A percentile compares a stretch with the other conserved stretches of the same genome.
phyloP scores from a whole-genome alignment of 495 filamentous ascomycete genomes.

The Penicillium coffeae region DNA sequence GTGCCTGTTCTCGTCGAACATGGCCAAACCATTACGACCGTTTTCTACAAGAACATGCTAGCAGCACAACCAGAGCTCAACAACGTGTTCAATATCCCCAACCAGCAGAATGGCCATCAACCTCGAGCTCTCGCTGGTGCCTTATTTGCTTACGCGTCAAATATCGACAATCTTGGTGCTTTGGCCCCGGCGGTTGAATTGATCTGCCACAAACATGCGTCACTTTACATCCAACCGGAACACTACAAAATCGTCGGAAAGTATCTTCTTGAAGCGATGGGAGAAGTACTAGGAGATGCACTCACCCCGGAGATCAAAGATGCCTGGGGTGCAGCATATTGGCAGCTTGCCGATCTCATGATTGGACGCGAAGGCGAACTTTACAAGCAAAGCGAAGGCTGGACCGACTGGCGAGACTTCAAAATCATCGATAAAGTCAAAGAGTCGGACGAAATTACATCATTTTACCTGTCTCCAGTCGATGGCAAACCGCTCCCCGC shows the following conservation, averaged over 20 bases:
- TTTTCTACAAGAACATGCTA: slow-evolving; percentile 69
- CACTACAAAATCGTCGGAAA: slow-evolving; percentile 67
- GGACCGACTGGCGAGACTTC: slow-evolving; percentile 66
- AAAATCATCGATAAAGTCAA: slow-evolving; percentile 56
- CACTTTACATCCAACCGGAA: slow-evolving; percentile 62
- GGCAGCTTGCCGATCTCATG: slow-evolving; percentile 65
- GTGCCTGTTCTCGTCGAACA: slow-evolving; percentile 57
- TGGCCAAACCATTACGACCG: slow-evolving; percentile 59
- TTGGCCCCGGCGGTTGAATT: slow-evolving; percentile 61
- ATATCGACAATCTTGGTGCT: slow-evolving; percentile 66
- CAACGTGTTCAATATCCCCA: slow-evolving; percentile 63
- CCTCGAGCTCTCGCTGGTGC: slow-evolving; percentile 60
- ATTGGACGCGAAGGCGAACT: slow-evolving; percentile 60
- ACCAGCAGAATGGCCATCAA: slow-evolving; percentile 63
- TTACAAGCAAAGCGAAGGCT: slow-evolving; percentile 52
- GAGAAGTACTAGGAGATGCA: slow-evolving; percentile 61
- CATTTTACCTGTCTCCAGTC: slow-evolving; percentile 66
- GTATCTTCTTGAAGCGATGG: slow-evolving; percentile 65
- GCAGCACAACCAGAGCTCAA: slow-evolving; percentile 56
- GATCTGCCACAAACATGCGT: slow-evolving; percentile 74
- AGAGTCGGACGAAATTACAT: slow-evolving; percentile 63
- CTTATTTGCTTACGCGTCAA: slow-evolving; percentile 64
- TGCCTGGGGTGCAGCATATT: slow-evolving; percentile 70
- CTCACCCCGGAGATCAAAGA: slow-evolving; percentile 62
- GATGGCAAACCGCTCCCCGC: slow-evolving; percentile 56